Base-by-base conservation (phyloP, 2,329 filamentous ascomycete genomes). In the Ambrosiella xylebori region DNA sequence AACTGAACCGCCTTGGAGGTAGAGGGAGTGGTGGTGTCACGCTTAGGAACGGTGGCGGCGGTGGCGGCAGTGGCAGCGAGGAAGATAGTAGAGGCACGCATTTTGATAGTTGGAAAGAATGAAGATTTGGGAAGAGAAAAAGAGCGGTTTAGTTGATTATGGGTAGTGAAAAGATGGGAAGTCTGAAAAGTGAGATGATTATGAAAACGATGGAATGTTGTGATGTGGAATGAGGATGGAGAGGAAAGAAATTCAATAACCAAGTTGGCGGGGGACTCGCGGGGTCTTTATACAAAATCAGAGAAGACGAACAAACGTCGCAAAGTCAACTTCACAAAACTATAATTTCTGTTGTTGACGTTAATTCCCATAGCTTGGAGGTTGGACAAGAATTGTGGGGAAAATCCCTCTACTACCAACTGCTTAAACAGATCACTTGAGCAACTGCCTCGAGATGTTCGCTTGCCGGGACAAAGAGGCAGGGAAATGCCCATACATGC, bases 1-100 rank as follows among this genome's bases (percentile, higher is more conserved):
- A 72, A 70, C 17, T 74, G 66, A 36, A 76, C 55, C 7, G 53
- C 58, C 68, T 41, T 65, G 68, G 66, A 75, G 75, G 57, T 50
- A 13, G 58, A 49, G 49, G 38, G n/a, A 41, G 50, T 54, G 39
- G 41, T 36, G 35, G 37, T 38, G 19, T 54, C 50, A 15, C 68
- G 66, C 62, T 65, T 65, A 40, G 64, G 64, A 51, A 61, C 59
- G 35, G 61, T 59, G 19, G 40, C 54, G 39, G 56, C 56, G 27
- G 50, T 45, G 37, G 57, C 56, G 17, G 51, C 37, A 19, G 58
- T 15, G 13, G 57, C 52, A 50, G 53, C 56, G 38, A 60, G n/a
- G 11, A 52, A 19, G 11, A 51, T 40, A 11, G 41, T 37, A n/a
- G 53, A 54, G 40, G 53, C 37, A 41, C 52, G 50, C 58, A 60